These are phyloP conservation scores for Mercurialis annua DNA, from an alignment of 345 rosid species.

Conservation along the genomic window DNA sequence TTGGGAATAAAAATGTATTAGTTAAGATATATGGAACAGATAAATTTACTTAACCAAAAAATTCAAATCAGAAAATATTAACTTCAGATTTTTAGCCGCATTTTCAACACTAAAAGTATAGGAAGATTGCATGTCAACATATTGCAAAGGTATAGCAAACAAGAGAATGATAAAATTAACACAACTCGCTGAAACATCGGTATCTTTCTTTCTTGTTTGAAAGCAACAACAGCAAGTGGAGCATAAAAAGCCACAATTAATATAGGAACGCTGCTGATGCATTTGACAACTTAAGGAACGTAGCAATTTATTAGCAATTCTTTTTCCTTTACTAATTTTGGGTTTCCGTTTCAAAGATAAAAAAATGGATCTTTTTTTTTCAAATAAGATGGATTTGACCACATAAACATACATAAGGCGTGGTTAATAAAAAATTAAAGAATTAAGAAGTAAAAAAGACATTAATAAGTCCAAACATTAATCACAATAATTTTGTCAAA, in stretches of 20 bases:
- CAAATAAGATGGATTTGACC: too few relatives aligned
- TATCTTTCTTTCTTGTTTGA: not conserved
- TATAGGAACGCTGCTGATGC: not conserved
- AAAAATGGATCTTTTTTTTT: not conserved
- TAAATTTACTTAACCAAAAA: not conserved
- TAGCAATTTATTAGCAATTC: not conserved
- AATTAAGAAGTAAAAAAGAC: not conserved
- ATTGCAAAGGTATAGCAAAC: not conserved
- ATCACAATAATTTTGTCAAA: not conserved
- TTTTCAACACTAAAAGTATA: not conserved
- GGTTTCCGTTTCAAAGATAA: not conserved
- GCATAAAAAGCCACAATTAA: not conserved
- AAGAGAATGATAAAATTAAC: not conserved
- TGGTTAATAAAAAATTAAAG: not conserved
- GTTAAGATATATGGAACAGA: not conserved
- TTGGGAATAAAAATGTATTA: not conserved
- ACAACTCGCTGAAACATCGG: not conserved
- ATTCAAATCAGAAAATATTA: constrained; percentile 4
- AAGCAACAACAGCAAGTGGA: not conserved
- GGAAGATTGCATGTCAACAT: not conserved
- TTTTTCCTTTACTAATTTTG: not conserved
- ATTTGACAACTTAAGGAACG: not conserved
- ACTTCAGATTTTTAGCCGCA: constrained; percentile 1
- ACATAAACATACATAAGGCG: not conserved
- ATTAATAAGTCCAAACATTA: not conserved